Base-by-base conservation (phyloP, 208 protist species). In the Trypanosoma brucei region DNA sequence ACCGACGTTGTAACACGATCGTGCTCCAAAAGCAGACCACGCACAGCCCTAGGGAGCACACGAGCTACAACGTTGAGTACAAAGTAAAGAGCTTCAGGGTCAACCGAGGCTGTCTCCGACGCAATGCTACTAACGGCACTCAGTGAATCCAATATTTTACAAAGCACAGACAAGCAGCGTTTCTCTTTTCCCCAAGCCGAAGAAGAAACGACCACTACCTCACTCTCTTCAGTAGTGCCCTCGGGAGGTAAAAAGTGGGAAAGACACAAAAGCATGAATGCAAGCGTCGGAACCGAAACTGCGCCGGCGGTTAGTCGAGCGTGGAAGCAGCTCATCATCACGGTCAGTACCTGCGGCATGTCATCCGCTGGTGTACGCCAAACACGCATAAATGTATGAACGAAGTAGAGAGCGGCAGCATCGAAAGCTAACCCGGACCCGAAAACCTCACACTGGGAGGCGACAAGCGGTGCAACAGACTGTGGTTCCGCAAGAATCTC, bases 61-160 rank as follows among this genome's bases (percentile, higher is more conserved):
- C 68, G 33, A 8, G 66, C 50, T 55, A 86, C 38, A n/a, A 71
- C 38, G 11, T 56, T 34, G 4, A 72, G 51, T 36, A 55, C n/a
- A 53, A 67, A 68, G 44, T 68, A 37, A 3, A 78, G 50, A 31
- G 59, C 56, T 37, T 51, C 37, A 53, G 72, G 54, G 54, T 65
- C 37, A 56, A 51, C 51, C 55, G 64, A 33, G 62, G 65, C 44
- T 39, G 42, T 61, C 50, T 8, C 50, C 50, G 50, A 58, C 73
- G 68, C 11, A 63, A 60, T 38, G 71, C 38, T 11, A 35, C 50
- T 11, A 11, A 46, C 11, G 37, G 55, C 14, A 3, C 34, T 38
- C 37, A 79, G 51, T 6, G 59, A 52, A 55, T 85, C 79, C 22
- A 81, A 36, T 8, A 77, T 57, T 55, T 68, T 71, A 56, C 71